Evolutionary conservation across 2,329 filamentous ascomycete genomes (phyloP).

Genomic region (Botryotinia convoluta): DNA sequence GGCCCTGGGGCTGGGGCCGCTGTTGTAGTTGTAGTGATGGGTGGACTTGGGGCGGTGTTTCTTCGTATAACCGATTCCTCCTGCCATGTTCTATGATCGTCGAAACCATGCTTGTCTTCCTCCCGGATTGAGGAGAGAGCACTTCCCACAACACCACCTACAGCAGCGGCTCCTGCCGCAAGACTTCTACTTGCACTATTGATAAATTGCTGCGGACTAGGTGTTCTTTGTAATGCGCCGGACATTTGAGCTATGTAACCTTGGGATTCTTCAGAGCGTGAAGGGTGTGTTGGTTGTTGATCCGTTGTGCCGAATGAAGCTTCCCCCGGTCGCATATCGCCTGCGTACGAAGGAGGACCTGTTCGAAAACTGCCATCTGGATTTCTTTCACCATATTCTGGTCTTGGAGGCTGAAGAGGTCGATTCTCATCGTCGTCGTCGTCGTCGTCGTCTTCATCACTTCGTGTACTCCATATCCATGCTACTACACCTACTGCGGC

Average conservation of each 20-base stretch:
- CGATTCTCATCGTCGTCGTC: conserved; percentile 44
- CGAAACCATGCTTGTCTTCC: conserved; percentile 75
- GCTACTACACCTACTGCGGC: conserved; percentile 83
- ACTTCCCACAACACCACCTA: conserved; percentile 77
- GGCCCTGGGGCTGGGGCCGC: conserved; percentile 28
- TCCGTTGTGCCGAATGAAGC: conserved; percentile 44
- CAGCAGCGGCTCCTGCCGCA: conserved; percentile 76
- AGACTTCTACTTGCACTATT: conserved; percentile 80
- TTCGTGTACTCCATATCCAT: conserved; percentile 92
- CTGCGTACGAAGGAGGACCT: conserved; percentile 43
- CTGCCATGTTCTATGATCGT: conserved; percentile 87
- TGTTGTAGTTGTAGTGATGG: conserved; percentile 31
- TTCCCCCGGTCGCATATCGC: conserved; percentile 41
- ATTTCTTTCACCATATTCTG: conserved; percentile 34
- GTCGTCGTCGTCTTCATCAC: conserved; percentile 67
- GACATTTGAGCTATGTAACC: conserved; percentile 76
- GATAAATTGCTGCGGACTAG: conserved; percentile 85
- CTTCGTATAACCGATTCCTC: conserved; percentile 77
- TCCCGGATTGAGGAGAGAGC: conserved; percentile 81
- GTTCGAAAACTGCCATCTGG: conserved; percentile 37
- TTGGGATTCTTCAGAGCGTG: conserved; percentile 46
- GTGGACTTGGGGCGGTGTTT: conserved; percentile 43
- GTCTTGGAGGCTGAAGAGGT: conserved; percentile 47
- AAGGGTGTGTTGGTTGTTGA: conserved; percentile 32
- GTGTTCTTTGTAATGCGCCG: conserved; percentile 74